Evolutionary conservation across 495 filamentous ascomycete species (phyloP).

Genomic region (Parachaetomium inaequale): DNA sequence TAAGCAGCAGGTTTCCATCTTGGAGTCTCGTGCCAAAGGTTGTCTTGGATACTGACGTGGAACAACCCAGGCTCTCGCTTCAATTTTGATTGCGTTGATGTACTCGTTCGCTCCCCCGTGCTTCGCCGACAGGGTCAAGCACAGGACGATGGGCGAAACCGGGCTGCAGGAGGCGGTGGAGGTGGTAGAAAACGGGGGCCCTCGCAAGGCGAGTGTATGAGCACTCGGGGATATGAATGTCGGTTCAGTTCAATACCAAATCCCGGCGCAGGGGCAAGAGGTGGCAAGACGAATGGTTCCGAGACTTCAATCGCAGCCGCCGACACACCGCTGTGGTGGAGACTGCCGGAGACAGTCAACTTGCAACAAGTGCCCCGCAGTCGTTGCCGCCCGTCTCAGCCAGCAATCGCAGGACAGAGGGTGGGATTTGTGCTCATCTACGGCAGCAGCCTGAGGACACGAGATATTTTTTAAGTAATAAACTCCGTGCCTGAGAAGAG

Average conservation of each 20-base stretch:
- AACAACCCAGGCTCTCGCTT: slow-evolving; percentile 15
- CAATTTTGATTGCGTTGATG: slow-evolving; percentile 19
- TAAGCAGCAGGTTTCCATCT: slow-evolving; percentile 1
- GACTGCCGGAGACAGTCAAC: too few species aligned
- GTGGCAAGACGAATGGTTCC: background rate
- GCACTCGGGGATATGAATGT: background rate
- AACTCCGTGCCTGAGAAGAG: background rate
- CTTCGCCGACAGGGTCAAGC: slow-evolving; percentile 13
- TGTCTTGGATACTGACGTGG: background rate
- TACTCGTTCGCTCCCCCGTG: slow-evolving; percentile 32
- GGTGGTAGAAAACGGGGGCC: too few species aligned
- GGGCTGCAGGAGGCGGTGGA: background rate
- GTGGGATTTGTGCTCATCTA: too few species aligned
- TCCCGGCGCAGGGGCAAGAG: background rate
- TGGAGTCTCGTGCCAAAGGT: too few species aligned
- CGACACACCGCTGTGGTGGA: too few species aligned
- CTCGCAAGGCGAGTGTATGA: background rate
- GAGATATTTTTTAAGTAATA: too few species aligned
- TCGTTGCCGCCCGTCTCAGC: too few species aligned
- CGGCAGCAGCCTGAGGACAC: too few species aligned
- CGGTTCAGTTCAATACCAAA: background rate
- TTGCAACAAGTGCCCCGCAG: too few species aligned
- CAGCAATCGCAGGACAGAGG: too few species aligned
- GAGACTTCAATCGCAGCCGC: too few species aligned
- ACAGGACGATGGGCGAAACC: background rate